Evolutionary conservation across 2,329 filamentous ascomycete genomes (phyloP).

Genomic region (Aschersonia sp.): DNA sequence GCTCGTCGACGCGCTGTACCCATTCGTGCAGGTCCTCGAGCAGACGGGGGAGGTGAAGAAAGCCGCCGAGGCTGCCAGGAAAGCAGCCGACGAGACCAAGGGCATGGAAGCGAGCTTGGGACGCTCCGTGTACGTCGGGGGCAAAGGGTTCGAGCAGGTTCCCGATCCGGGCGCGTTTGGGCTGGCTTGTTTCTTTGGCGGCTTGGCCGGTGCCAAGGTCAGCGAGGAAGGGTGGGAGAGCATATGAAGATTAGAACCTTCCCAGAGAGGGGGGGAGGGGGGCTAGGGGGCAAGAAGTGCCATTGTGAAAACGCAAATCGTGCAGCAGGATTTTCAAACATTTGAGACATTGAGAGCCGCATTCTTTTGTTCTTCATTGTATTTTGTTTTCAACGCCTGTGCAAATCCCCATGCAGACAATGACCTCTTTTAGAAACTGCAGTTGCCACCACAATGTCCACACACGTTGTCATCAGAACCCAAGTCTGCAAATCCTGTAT

Average conservation of each 20-base stretch:
- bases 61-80: conserved; percentile 61
- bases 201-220: conserved; percentile 41
- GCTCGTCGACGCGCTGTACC: conserved; percentile 74
- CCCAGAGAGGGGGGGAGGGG: neutral
- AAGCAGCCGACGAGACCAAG: conserved; percentile 72
- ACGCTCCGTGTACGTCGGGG: conserved; percentile 25
- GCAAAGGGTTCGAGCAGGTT: conserved; percentile 32
- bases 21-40: conserved; percentile 64
- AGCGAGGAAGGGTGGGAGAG: conserved; percentile 1
- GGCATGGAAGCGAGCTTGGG: conserved; percentile 86
- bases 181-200: conserved; percentile 66
- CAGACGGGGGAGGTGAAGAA: conserved; percentile 50
- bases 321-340: too few relatives aligned
- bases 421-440: neutral
- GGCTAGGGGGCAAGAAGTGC: neutral
- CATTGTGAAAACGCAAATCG: neutral
- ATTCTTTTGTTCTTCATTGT: too few relatives aligned
- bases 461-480: neutral
- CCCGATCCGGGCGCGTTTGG: conserved; percentile 57
- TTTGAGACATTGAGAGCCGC: too few relatives aligned
- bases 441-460: neutral
- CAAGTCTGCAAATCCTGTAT: too few relatives aligned
- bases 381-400: too few relatives aligned
- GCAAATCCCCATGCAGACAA: neutral
- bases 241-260: conserved; percentile 5